Base-by-base conservation (phyloP, 2,329 filamentous ascomycete species). In the Microsporum canis region DNA sequence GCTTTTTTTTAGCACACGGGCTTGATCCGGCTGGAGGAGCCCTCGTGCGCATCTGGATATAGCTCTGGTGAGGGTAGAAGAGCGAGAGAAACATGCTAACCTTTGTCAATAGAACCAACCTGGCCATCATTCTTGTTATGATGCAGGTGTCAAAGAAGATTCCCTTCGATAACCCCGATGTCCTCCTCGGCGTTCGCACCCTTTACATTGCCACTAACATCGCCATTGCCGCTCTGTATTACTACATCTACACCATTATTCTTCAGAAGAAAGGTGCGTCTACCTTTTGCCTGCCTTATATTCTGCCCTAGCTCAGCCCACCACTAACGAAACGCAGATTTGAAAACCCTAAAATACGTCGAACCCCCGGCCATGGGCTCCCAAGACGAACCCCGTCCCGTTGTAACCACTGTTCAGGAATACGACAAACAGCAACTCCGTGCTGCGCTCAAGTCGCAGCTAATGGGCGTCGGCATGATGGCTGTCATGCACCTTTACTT, bases 401-500 rank as follows among this genome's bases (percentile, higher is more conserved):
- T 97, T 69, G 96, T 92, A 62, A 99, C 94, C 65, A 99, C 94
- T 65, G 84, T 96, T 75, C 88, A 95, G 79, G 91, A 91, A 71
- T 99, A 99, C 82, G 94, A 99, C 77, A 81, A 85, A 70, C 79
- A 83, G 69, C 92, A 97, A 80, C 83, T 97, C 73, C 88, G 88
- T 78, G 80, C 84, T 66, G 82, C 90, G 67, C 89, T 92, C 83
- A 94, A 94, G 77, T 84, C 87, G 66, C 92, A 97, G 80, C 79
- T 95, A 71, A 97, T 96, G 89, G 94, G 94, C 63, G 82, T 99
- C 62, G 91, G 84, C 75, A 99, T 99, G 91, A 97, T 99, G 92
- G 85, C 78, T 64, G 89, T 96, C 72, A 97, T 99, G 92, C 94
- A 99, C 80, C 68, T 99, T 64, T 99, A 97, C 86, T 88, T 99